These are phyloP conservation scores for Aspergillus tubingensis DNA, from an alignment of 2,329 filamentous ascomycete species.

Conservation along the genomic window DNA sequence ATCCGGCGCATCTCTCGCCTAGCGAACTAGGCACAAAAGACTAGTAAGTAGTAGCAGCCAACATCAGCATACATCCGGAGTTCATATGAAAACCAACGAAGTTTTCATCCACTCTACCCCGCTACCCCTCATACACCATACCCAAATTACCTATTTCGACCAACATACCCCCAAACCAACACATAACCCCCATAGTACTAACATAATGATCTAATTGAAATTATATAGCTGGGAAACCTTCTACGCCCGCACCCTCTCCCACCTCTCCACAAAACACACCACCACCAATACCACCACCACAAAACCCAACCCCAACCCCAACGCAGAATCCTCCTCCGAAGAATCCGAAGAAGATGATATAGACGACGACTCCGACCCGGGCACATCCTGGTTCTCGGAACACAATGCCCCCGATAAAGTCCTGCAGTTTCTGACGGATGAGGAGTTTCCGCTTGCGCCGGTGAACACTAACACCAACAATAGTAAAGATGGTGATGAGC, in stretches of 20 bases:
- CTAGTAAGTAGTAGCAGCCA: slow-evolving; percentile 63
- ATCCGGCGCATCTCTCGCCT: slow-evolving; percentile 70
- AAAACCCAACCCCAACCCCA: slow-evolving; percentile 47
- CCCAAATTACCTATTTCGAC: neutral
- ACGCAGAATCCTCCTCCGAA: slow-evolving; percentile 58
- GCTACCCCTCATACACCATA: slow-evolving; percentile 11
- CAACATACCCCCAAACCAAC: neutral
- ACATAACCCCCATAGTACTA: slow-evolving; percentile 8
- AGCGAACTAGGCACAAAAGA: slow-evolving; percentile 84
- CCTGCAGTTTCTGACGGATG: slow-evolving; percentile 64
- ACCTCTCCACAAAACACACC: slow-evolving; percentile 36
- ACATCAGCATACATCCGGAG: neutral
- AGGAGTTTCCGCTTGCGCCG: slow-evolving; percentile 48
- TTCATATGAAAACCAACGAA: neutral
- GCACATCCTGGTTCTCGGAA: slow-evolving; percentile 96
- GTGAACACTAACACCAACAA: slow-evolving; percentile 32
- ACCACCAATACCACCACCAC: neutral
- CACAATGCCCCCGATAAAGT: slow-evolving; percentile 83
- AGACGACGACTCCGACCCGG: slow-evolving; percentile 72
- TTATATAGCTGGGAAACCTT: slow-evolving; percentile 64
- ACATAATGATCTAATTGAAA: neutral
- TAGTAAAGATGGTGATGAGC: too few relatives aligned
- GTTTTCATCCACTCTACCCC: slow-evolving; percentile 11
- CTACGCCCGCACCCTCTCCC: slow-evolving; percentile 46
- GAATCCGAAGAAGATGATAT: slow-evolving; percentile 62